Base-by-base conservation (phyloP, 2,329 filamentous ascomycete species). In the Ophiostoma fasciatum region DNA sequence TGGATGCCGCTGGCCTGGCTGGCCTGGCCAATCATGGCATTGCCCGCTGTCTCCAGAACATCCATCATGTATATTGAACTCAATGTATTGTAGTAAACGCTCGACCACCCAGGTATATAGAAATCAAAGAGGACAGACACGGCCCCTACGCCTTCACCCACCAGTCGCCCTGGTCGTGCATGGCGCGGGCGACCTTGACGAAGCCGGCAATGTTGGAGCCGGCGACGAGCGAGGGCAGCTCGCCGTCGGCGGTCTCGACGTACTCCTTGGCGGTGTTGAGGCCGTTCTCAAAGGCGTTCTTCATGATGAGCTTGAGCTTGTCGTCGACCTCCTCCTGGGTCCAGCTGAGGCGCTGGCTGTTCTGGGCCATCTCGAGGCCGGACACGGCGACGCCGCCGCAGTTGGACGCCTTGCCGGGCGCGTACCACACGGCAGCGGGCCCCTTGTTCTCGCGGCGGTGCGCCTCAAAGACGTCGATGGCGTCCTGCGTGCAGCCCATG, bases 281-380 rank as follows among this genome's bases (percentile, higher is more conserved):
- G 48, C 84, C 90, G 62, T 84, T 85, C 59, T 81, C 68, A 67
- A 96, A 98, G 58, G 82, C 88, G 46, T 74, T 71, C 69, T 88
- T 79, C 90, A 98, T 98, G 64, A 96, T 96, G 50, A 61, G 67
- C 71, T 92, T 85, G 53, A 98, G 78, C 64, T 84, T 84, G 35
- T 66, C 64, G 62, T 96, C 88, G 46, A 96, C 90, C 66, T 94
- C 81, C 67, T 94, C 82, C 31, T 68, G 54, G 20, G 82, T 82
- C 90, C 90, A 98, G 53, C 64, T 71, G 46, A 94, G 68, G 42
- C 88, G 79, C 60, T 58, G 64, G 46, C 80, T 88, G 74, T 98
- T 96, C 74, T 98, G 90, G 7, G 88, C 87, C 90, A 98, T 98
- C 72, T 98, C 90, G 30, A 98, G 75, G 50, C 90, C 90, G 3